These are phyloP conservation scores for Albugo candida DNA, from an alignment of 352 stramenopile species.

Conservation along the genomic window DNA sequence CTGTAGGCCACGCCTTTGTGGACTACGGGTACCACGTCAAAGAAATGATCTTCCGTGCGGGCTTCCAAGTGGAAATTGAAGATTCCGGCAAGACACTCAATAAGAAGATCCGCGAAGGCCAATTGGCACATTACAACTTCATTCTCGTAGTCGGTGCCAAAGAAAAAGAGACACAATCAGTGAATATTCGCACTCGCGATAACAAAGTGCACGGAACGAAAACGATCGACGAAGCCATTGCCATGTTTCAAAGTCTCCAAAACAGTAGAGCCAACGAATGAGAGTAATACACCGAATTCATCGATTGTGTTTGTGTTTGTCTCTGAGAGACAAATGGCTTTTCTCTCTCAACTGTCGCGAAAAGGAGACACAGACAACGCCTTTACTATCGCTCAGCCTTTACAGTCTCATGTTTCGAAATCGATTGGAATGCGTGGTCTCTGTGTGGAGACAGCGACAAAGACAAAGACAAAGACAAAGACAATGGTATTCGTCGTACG, in stretches of 20 bases:
- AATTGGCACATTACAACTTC: constrained; percentile 97
- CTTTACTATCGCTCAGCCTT: too few species aligned
- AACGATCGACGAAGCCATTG: constrained; percentile 88
- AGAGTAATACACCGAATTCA: constrained; percentile 10
- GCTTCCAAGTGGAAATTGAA: constrained; percentile 94
- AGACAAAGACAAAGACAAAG: too few species aligned
- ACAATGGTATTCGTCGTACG: too few species aligned
- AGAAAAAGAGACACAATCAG: constrained; percentile 77
- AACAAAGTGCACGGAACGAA: constrained; percentile 89
- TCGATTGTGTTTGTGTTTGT: too few species aligned
- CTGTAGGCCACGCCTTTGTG: constrained; percentile 84
- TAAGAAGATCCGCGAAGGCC: constrained; percentile 96
- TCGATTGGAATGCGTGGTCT: too few species aligned
- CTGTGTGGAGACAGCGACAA: too few species aligned
- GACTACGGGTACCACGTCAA: constrained; percentile 90
- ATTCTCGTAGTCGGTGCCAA: constrained; percentile 92
- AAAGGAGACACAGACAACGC: too few species aligned
- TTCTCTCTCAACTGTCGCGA: too few species aligned
- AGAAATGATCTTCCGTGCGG: constrained; percentile 78
- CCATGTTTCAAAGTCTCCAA: constrained; percentile 79
- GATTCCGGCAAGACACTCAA: constrained; percentile 90
- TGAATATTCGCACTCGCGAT: constrained; percentile 88
- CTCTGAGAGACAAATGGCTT: too few species aligned
- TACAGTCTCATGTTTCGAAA: too few species aligned
- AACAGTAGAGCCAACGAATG: constrained; percentile 42